phyloP scores from a whole-genome alignment of 306 rosid species.

The Canavalia ensiformis region DNA sequence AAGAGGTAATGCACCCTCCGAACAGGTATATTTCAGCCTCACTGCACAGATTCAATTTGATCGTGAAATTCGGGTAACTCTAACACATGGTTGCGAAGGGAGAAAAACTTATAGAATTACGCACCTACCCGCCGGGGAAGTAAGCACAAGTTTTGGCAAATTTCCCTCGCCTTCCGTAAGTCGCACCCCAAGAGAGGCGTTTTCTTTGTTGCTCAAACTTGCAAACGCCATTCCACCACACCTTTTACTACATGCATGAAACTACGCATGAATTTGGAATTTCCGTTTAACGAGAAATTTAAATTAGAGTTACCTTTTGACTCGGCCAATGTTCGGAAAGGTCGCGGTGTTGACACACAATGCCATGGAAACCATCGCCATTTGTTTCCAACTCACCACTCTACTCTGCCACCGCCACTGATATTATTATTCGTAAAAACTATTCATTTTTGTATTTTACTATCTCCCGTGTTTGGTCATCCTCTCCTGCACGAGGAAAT shows the following conservation, averaged over 20 bases:
- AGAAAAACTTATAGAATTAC: constrained; percentile 23
- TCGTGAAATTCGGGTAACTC: neutral
- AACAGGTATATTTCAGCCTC: constrained; percentile 85
- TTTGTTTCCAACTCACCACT: neutral
- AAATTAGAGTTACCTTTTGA: constrained; percentile 54
- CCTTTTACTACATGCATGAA: constrained; percentile 41
- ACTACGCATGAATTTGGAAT: neutral
- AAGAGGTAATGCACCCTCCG: constrained; percentile 91
- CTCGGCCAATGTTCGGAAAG: constrained; percentile 56
- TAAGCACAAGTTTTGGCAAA: constrained; percentile 81
- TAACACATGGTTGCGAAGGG: neutral
- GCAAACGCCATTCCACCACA: constrained; percentile 66
- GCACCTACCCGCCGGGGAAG: constrained; percentile 81
- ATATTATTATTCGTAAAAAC: neutral
- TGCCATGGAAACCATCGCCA: constrained; percentile 66
- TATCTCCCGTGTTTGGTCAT: no score
- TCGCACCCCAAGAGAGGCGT: constrained; percentile 60
- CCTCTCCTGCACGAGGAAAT: no score
- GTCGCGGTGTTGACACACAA: constrained; percentile 58
- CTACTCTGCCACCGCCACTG: neutral
- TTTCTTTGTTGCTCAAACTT: constrained; percentile 59
- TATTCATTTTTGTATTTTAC: no score
- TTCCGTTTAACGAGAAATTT: neutral
- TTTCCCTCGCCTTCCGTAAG: constrained; percentile 87
- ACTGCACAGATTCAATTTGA: constrained; percentile 56